These are phyloP conservation scores for Bipolaris oryzae DNA, from an alignment of 2,329 filamentous ascomycete species.

Conservation along the genomic window DNA sequence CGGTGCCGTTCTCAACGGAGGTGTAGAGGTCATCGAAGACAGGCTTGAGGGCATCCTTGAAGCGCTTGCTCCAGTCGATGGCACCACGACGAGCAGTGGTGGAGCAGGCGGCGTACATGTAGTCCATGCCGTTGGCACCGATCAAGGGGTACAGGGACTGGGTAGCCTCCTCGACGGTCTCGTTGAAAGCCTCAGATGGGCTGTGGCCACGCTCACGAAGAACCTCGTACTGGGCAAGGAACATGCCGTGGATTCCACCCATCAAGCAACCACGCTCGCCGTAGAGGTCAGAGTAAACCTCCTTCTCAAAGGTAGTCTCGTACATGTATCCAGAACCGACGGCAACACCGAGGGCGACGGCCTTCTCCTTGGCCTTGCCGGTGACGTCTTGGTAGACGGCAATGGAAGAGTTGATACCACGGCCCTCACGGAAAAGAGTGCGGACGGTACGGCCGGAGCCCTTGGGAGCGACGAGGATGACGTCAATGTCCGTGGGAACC, in stretches of 20 bases:
- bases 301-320: slow-evolving; percentile 99
- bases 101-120: slow-evolving; percentile 99
- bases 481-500: slow-evolving; percentile 91
- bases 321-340: slow-evolving; percentile 98
- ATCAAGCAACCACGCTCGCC: slow-evolving; percentile 99
- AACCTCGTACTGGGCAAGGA: slow-evolving; percentile 99
- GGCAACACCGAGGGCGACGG: slow-evolving; percentile 92
- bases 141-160: slow-evolving; percentile 98
- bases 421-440: slow-evolving; percentile 97
- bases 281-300: slow-evolving; percentile 99
- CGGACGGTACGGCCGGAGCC: slow-evolving; percentile 98
- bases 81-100: slow-evolving; percentile 97
- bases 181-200: slow-evolving; percentile 99
- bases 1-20: slow-evolving; percentile 84
- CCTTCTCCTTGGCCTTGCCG: slow-evolving; percentile 97
- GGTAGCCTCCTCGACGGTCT: slow-evolving; percentile 99
- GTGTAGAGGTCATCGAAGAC: slow-evolving; percentile 98
- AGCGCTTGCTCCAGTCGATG: slow-evolving; percentile 96
- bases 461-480: slow-evolving; percentile 99
- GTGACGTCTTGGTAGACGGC: slow-evolving; percentile 99
- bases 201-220: slow-evolving; percentile 98
- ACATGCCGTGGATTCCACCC: slow-evolving; percentile 99
- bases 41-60: slow-evolving; percentile 98
- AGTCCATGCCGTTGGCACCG: slow-evolving; percentile 98
- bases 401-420: slow-evolving; percentile 99